A percentile compares a stretch with the other conserved stretches of the same genome.
These are phyloP conservation scores for Xylariaceae sp. DNA, from an alignment of 2,329 filamentous ascomycete species.

Conservation along the genomic window DNA sequence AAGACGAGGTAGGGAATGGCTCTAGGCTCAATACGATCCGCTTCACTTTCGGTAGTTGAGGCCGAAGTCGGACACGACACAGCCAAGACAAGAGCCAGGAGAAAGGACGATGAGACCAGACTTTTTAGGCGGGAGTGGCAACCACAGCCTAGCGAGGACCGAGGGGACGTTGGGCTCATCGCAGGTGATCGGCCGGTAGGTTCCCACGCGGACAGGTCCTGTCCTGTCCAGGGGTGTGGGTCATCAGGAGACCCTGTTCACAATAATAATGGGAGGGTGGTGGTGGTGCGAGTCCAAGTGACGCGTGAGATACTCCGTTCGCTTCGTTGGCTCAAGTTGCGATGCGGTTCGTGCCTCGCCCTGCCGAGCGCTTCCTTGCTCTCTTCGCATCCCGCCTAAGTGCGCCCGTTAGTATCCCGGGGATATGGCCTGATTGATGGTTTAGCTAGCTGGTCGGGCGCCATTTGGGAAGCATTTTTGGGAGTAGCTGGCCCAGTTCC, in stretches of 20 bases:
- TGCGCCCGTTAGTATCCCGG: not conserved
- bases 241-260: constrained; percentile 10
- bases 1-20: not conserved
- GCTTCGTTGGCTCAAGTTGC: constrained; percentile 16
- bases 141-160: constrained; percentile 12
- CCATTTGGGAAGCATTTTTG: constrained; percentile 3
- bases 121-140: constrained; percentile 11
- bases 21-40: constrained; percentile 1
- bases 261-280: not conserved
- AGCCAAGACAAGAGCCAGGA: constrained; percentile 9
- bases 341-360: constrained; percentile 6
- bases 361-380: not conserved
- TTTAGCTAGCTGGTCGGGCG: constrained; percentile 8
- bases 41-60: constrained; percentile 17
- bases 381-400: not conserved
- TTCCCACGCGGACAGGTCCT: constrained; percentile 13
- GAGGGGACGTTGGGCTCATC: constrained; percentile 16
- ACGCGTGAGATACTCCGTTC: constrained; percentile 1
- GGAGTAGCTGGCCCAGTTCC: constrained; percentile 13
- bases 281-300: not conserved
- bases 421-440: constrained; percentile 4
- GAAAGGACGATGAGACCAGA: constrained; percentile 3
- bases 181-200: constrained; percentile 13
- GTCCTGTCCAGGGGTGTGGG: constrained; percentile 11
- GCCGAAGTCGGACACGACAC: constrained; percentile 12